A percentile compares a stretch with the other conserved stretches of the same genome.
Conservation (phyloP, 352 stramenopile genomes). For the Globisporangium ultimum region DNA sequence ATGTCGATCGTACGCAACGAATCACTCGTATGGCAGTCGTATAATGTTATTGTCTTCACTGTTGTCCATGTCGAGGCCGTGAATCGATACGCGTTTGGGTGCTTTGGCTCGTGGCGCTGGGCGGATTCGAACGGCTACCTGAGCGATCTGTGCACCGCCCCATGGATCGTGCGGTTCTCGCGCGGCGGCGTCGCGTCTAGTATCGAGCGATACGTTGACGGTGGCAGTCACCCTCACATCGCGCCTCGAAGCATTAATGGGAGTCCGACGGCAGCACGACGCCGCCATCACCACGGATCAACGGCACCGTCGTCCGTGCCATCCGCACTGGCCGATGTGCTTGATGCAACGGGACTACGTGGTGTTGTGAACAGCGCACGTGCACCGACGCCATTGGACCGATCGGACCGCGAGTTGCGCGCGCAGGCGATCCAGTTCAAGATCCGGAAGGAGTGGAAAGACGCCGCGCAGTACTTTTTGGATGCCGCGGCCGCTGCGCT, state of each 20-base stretch:
- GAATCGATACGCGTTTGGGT: conserved; percentile 63
- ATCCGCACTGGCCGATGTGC: conserved; percentile 10
- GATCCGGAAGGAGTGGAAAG: conserved; percentile 68
- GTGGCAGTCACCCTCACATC: too few relatives aligned
- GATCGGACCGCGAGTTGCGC: conserved; percentile 48
- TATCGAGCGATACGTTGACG: conserved; percentile 43
- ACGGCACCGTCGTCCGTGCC: background rate
- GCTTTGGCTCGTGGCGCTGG: conserved; percentile 72
- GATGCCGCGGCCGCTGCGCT: conserved; percentile 39
- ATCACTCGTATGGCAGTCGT: conserved; percentile 48
- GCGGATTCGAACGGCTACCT: conserved; percentile 48
- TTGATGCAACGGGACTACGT: conserved; percentile 7
- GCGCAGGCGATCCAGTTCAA: conserved; percentile 66
- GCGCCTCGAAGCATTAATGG: too few relatives aligned
- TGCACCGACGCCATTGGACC: conserved; percentile 14
- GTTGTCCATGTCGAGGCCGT: conserved; percentile 59
- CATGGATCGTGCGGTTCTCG: conserved; percentile 47
- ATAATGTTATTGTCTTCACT: conserved; percentile 64
- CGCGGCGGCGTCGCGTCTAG: conserved; percentile 45
- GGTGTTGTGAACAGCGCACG: conserved; percentile 1
- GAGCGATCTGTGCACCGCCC: conserved; percentile 38
- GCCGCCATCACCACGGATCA: background rate
- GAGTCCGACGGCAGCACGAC: background rate
- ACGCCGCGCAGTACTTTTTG: conserved; percentile 44
- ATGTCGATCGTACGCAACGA: conserved; percentile 66